These are phyloP conservation scores for Lodderomyces oxycetoniae DNA, from an alignment of 1,139 yeast species.

Conservation along the genomic window DNA sequence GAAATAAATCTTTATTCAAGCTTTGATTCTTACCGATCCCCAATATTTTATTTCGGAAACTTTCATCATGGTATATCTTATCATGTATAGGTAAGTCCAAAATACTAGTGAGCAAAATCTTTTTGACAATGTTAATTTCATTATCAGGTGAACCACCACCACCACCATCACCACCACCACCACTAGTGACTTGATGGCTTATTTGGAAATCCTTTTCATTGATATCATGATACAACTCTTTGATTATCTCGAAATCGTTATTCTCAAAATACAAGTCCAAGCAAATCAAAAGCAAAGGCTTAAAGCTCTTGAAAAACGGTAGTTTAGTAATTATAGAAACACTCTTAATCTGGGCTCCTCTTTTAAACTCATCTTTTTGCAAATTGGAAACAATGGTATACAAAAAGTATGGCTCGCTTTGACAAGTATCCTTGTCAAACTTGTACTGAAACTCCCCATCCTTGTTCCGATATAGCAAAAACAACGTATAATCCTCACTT, in stretches of 20 bases:
- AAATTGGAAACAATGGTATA: constrained; percentile 54
- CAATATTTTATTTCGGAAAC: constrained; percentile 33
- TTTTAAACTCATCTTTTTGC: constrained; percentile 40
- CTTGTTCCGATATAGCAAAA: constrained; percentile 42
- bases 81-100: constrained; percentile 46
- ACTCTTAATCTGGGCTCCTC: constrained; percentile 57
- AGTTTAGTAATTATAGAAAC: constrained; percentile 50
- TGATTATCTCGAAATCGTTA: constrained; percentile 21
- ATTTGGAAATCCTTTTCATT: constrained; percentile 32
- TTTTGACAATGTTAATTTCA: constrained; percentile 30
- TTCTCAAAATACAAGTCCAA: constrained; percentile 42
- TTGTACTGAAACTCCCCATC: constrained; percentile 43
- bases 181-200: constrained; percentile 11
- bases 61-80: constrained; percentile 39
- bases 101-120: constrained; percentile 41
- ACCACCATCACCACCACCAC: constrained; percentile 9
- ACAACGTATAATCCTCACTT: constrained; percentile 57
- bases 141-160: constrained; percentile 11
- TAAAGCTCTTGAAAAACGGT: constrained; percentile 52
- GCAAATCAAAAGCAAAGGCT: constrained; percentile 52
- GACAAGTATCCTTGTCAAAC: constrained; percentile 29
- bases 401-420: constrained; percentile 44
- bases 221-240: constrained; percentile 29
- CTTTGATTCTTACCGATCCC: constrained; percentile 24
- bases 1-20: constrained; percentile 30